phyloP scores from a whole-genome alignment of 2,329 filamentous ascomycete species.

The Hymenoscyphus linearis region DNA sequence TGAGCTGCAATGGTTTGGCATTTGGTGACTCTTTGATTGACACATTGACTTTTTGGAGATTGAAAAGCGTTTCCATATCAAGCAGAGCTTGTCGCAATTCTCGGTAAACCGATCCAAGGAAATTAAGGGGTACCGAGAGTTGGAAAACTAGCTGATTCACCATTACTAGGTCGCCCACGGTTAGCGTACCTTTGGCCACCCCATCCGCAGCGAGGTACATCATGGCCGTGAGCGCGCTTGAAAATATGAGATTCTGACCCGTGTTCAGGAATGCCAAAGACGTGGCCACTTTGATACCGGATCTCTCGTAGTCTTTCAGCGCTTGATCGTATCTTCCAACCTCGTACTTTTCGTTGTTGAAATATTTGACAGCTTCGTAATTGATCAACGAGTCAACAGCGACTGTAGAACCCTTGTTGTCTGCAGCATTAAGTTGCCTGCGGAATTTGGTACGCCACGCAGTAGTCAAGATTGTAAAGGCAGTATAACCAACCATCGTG shows the following conservation, averaged over 20 bases:
- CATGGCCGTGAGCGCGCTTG: constrained; percentile 87
- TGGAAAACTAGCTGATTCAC: constrained; percentile 99
- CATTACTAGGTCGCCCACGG: constrained; percentile 95
- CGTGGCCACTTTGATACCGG: constrained; percentile 94
- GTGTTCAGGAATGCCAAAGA: constrained; percentile 89
- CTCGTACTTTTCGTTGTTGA: constrained; percentile 97
- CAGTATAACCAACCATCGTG: constrained; percentile 91
- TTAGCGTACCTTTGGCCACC: constrained; percentile 73
- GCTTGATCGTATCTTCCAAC: constrained; percentile 86
- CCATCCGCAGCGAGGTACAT: constrained; percentile 96
- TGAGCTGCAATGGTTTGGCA: constrained; percentile 67
- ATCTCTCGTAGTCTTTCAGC: constrained; percentile 79
- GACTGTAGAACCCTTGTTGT: constrained; percentile 91
- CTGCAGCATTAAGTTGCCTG: constrained; percentile 89
- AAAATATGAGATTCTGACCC: constrained; percentile 97
- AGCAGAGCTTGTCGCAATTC: constrained; percentile 90
- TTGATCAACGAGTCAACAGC: constrained; percentile 97
- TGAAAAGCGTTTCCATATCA: constrained; percentile 98
- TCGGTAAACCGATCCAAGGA: constrained; percentile 94
- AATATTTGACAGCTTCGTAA: constrained; percentile 98
- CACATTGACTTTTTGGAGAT: constrained; percentile 92
- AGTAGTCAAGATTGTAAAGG: constrained; percentile 96
- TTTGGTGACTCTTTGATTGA: constrained; percentile 71
- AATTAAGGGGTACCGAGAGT: constrained; percentile 93
- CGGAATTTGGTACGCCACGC: constrained; percentile 97